Percentiles rank a stretch among this genome's conserved stretches.
These are phyloP conservation scores for Xylaria digitata DNA, from an alignment of 2,329 filamentous ascomycete genomes.

Conservation along the genomic window DNA sequence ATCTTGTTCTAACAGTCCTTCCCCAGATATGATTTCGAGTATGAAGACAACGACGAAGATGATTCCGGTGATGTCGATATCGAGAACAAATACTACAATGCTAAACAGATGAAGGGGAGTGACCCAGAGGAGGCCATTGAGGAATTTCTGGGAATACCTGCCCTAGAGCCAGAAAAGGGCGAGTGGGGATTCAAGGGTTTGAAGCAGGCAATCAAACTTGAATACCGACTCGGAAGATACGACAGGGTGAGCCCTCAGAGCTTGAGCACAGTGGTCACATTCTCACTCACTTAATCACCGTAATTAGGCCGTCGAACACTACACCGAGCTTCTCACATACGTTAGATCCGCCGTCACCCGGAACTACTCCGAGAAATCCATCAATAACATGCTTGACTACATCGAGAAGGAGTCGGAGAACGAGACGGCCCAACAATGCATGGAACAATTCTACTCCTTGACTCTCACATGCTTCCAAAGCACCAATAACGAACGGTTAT, in stretches of 20 bases:
- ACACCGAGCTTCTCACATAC: constrained; percentile 93
- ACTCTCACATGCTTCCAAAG: constrained; percentile 95
- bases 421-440: constrained; percentile 77
- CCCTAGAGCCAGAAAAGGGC: constrained; percentile 88
- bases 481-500: constrained; percentile 96
- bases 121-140: constrained; percentile 89
- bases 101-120: constrained; percentile 91
- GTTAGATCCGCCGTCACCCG: constrained; percentile 96
- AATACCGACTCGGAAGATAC: constrained; percentile 92
- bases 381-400: constrained; percentile 99
- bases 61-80: constrained; percentile 91
- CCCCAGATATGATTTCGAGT: constrained; percentile 92
- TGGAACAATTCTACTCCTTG: constrained; percentile 95
- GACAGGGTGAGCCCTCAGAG: constrained; percentile 69
- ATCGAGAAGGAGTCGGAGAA: constrained; percentile 88
- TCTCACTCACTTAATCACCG: constrained; percentile 41
- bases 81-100: constrained; percentile 99
- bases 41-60: constrained; percentile 91
- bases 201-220: constrained; percentile 97
- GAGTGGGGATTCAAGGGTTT: constrained; percentile 99
- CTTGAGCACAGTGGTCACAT: constrained; percentile 5
- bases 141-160: constrained; percentile 90
- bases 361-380: constrained; percentile 99
- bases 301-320: constrained; percentile 85
- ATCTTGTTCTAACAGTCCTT: background rate